phyloP scores from a whole-genome alignment of 208 protist genomes.

The Leishmania mexicana region DNA sequence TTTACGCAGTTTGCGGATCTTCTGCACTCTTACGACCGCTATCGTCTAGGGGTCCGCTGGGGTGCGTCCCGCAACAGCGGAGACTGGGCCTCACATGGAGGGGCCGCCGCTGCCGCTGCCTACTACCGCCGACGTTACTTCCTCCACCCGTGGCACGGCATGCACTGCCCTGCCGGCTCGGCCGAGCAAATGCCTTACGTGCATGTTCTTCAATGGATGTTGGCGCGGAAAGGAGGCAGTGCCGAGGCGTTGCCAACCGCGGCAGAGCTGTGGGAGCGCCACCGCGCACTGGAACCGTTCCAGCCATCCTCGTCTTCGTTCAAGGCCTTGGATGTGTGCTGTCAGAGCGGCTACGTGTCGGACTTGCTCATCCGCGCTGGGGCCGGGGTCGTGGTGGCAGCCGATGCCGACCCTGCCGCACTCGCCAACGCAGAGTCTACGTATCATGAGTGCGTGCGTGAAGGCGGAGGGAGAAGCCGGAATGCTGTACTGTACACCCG shows the following conservation, averaged over 20 bases:
- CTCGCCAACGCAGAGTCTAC: constrained; percentile 71
- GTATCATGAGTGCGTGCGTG: constrained; percentile 56
- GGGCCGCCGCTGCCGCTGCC: constrained; percentile 10
- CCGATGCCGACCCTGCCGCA: constrained; percentile 40
- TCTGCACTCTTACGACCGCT: constrained; percentile 67
- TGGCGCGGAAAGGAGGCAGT: constrained; percentile 2
- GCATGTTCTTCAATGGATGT: constrained; percentile 81
- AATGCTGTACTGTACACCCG: constrained; percentile 19
- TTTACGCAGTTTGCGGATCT: constrained; percentile 55
- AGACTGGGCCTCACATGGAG: not conserved
- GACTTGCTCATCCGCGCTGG: constrained; percentile 76
- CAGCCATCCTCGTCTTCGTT: constrained; percentile 33
- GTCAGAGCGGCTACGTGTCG: constrained; percentile 68
- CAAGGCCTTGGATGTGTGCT: constrained; percentile 71
- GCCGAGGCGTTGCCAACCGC: not conserved
- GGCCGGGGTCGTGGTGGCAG: constrained; percentile 46
- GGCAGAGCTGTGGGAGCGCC: constrained; percentile 38
- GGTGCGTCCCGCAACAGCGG: constrained; percentile 31
- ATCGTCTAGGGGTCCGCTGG: constrained; percentile 83
- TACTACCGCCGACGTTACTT: constrained; percentile 51
- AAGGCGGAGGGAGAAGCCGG: constrained; percentile 28
- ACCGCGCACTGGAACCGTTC: constrained; percentile 54
- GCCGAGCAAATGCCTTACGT: constrained; percentile 79
- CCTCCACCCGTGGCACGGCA: constrained; percentile 72
- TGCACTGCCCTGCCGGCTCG: constrained; percentile 63